Evolutionary conservation across 2,329 filamentous ascomycete species (phyloP), one percentile per base, ranked within the genome.

Genomic region (Allantophomopsis lycopodina): DNA sequence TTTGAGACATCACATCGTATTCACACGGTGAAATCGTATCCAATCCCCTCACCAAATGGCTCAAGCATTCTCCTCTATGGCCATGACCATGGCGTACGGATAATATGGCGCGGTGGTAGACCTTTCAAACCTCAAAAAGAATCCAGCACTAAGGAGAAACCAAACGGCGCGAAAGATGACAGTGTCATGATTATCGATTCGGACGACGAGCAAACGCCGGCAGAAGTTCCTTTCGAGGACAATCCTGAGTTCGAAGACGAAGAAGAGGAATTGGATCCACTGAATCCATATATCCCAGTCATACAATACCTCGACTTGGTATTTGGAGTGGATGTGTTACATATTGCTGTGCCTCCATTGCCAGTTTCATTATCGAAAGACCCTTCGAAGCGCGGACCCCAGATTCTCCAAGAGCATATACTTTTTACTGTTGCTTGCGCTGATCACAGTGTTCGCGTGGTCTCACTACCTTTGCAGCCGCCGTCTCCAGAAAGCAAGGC

Each of bases 151-250:
- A 39, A 42, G 6, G 44, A 51, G 37, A 59, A 59, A 42, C 61
- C 64, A 36, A 78, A 77, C 46, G 73, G 73, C 11, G 48, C 58
- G 0, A 51, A 50, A 5, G 65, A 68, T 14, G 71, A 76, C 50
- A 60, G 66, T 4, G 63, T 79, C 20, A 77, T 79, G 68, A 64
- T 77, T 13, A 66, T 79, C 40, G 75, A 79, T 49, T 78, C 72
- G 1, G 75, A 79, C 47, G 72, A 76, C 7, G 74, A 78, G 21
- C 65, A 65, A 8, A 31, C 44, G 14, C 46, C 60, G 2, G 43
- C 58, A 14, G 59, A 63, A 38, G 46, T 57, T 16, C 43, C 53
- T 10, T 68, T 63, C 39, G 63, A 68, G 40, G 71, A 78, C 50
- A 68, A 66, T 41, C 69, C 73, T 7, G 64, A 73, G 42, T 79